Evolutionary conservation across 179 eudicot genomes (phyloP).

Genomic region (Vitellaria paradoxa): DNA sequence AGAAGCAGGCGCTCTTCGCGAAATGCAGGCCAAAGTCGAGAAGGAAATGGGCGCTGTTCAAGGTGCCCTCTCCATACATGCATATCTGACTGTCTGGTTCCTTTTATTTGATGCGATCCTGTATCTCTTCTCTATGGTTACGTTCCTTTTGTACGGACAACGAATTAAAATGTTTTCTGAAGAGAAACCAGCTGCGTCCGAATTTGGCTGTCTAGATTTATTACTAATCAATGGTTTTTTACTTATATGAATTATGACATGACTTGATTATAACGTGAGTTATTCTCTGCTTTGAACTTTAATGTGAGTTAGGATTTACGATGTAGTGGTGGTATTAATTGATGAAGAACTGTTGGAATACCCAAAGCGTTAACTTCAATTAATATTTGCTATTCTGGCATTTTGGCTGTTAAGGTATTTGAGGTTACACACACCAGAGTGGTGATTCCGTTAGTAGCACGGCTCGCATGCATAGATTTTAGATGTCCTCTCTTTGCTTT

Average conservation of each 20-base stretch:
- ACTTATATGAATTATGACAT: not conserved
- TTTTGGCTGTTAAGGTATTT: not conserved
- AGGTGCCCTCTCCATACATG: not conserved
- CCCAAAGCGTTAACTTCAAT: not conserved
- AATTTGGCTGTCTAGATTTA: too few relatives aligned
- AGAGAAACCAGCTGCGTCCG: not conserved
- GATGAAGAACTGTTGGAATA: not conserved
- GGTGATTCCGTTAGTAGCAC: too few relatives aligned
- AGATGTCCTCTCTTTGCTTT: too few relatives aligned
- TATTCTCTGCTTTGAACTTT: not conserved
- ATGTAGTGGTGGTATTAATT: not conserved
- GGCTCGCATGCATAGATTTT: not conserved
- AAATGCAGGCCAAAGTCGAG: constrained; percentile 40
- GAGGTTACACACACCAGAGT: not conserved
- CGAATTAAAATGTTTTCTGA: not conserved
- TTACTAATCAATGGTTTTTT: not conserved
- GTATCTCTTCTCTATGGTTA: not conserved
- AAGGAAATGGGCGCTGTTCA: constrained; percentile 25
- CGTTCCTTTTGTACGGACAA: not conserved
- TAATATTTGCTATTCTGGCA: not conserved
- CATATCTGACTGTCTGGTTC: not conserved
- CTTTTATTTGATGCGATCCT: not conserved
- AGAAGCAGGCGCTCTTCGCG: constrained; percentile 34
- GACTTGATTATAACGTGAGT: not conserved
- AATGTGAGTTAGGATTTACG: not conserved